Base-by-base conservation (phyloP, 129 eudicot species). In the Saussurea involucrata region DNA sequence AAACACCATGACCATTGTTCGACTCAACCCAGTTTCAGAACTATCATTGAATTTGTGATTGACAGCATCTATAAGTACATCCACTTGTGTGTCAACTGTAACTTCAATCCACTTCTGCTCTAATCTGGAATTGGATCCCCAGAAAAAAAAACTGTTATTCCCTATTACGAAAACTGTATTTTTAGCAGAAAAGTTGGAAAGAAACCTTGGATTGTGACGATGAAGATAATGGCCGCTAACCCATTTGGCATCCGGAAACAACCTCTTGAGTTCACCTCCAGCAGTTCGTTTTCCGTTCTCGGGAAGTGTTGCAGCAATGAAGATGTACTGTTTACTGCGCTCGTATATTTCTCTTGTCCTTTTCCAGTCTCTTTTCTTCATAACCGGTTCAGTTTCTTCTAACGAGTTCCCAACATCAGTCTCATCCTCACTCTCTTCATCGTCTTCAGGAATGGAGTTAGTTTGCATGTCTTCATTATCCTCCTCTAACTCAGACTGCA, bases 241-340 rank as follows among this genome's bases (percentile, higher is more conserved):
- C 99, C 97, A 95, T 32, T 78, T 81, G 69, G 99, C 99, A 37
- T 88, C 96, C 1, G 99, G 99, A 81, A 92, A 95, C 91, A 91
- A 80, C 31, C 92, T 80, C 61, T 92, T 92, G 77, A 95, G 78
- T 21, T 83, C 90, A 49, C 97, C 99, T 55, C 98, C 97, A 73
- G 94, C 97, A 25, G 99, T 95, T 84, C 81, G 76, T 80, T 95
- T 95, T 58, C 99, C 99, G 73, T 95, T 95, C 31, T 77, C 84
- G 29, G 99, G 99, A 79, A 95, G 97, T n/a, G 99, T 95, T 32
- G 99, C 99, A 4, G 97, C 97, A 46, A 95, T 89, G 81, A 95
- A 95, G 5, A 95, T 87, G 87, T 91, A 95, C 34, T 95, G 99
- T 85, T 95, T 95, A 75, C 96, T 95, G 3, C 99, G 88, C 7